phyloP scores from a whole-genome alignment of 257 asterid genomes.

The Anisodus acutangulus region DNA sequence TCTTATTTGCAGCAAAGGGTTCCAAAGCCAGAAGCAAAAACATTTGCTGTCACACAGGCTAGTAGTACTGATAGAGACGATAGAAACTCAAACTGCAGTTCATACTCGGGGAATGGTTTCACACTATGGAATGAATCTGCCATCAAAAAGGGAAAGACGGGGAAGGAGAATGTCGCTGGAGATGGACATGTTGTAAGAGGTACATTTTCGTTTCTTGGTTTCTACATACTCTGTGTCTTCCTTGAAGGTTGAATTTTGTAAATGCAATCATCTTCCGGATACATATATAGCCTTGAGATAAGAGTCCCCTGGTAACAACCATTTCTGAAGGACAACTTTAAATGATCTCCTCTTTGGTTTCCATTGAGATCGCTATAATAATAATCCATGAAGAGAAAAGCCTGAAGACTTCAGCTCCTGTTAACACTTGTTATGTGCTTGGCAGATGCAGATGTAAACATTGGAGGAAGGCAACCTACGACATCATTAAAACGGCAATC shows the following conservation, averaged over 20 bases:
- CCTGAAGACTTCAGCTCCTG: constrained; percentile 26
- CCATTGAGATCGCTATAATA: background rate
- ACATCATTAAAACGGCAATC: constrained; percentile 64
- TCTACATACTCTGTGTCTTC: background rate
- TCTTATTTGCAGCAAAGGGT: constrained; percentile 66
- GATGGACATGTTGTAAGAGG: constrained; percentile 64
- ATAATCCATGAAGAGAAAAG: background rate
- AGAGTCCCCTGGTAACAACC: constrained; percentile 9
- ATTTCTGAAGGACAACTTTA: background rate
- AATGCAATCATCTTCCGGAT: no score
- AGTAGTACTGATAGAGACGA: constrained; percentile 58
- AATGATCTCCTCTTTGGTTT: background rate
- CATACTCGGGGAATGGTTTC: constrained; percentile 77
- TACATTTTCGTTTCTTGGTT: constrained; percentile 32
- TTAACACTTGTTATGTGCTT: constrained; percentile 26
- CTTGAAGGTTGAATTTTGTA: constrained; percentile 12
- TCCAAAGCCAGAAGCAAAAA: constrained; percentile 55
- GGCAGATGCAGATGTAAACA: constrained; percentile 61
- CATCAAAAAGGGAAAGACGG: constrained; percentile 87
- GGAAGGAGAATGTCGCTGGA: constrained; percentile 87
- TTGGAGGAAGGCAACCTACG: constrained; percentile 66
- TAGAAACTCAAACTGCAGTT: constrained; percentile 72
- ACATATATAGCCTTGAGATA: background rate
- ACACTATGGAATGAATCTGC: constrained; percentile 89
- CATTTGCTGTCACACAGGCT: constrained; percentile 55